Percentiles rank a stretch among this genome's conserved stretches.
phyloP scores from a whole-genome alignment of 2,329 filamentous ascomycete species.

The Boeremia lycopersici region DNA sequence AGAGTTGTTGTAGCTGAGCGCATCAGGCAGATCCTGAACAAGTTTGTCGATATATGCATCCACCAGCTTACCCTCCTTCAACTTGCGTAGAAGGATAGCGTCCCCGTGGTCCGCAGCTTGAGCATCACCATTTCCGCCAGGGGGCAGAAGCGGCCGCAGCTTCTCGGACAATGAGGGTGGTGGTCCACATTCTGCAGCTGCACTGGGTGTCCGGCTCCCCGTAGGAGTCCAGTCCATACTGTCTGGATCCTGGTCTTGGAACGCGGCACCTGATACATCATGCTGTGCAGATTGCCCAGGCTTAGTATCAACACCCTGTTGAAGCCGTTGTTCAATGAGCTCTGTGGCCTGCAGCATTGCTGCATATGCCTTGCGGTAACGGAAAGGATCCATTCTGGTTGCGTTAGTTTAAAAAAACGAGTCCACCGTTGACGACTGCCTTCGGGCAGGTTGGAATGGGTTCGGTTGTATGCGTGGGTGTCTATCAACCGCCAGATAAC shows the following conservation, averaged over 20 bases:
- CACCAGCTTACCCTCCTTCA: slow-evolving; percentile 45
- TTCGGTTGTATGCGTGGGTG: background rate
- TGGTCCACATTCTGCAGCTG: slow-evolving; percentile 39
- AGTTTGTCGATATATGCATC: slow-evolving; percentile 47
- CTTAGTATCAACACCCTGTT: slow-evolving; percentile 23
- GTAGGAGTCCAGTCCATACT: slow-evolving; percentile 49
- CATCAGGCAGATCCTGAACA: slow-evolving; percentile 43
- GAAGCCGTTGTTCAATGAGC: slow-evolving; percentile 39
- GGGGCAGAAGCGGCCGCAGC: slow-evolving; percentile 39
- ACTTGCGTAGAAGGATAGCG: slow-evolving; percentile 40
- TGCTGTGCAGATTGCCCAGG: slow-evolving; percentile 13
- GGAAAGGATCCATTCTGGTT: slow-evolving; percentile 44
- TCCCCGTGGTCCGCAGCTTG: slow-evolving; percentile 29
- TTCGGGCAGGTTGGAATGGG: background rate
- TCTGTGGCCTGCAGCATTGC: slow-evolving; percentile 46
- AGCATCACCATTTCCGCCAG: slow-evolving; percentile 32
- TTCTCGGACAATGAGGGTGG: slow-evolving; percentile 37
- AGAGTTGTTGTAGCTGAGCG: slow-evolving; percentile 43
- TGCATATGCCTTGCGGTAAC: slow-evolving; percentile 46
- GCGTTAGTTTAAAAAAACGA: slow-evolving; percentile 18
- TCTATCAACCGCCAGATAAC: background rate
- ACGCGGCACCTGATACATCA: slow-evolving; percentile 16
- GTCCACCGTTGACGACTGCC: background rate
- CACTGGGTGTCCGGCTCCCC: slow-evolving; percentile 34
- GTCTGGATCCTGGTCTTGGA: slow-evolving; percentile 41